Conservation (phyloP, 129 eudicot genomes). For the Erigeron canadensis region DNA sequence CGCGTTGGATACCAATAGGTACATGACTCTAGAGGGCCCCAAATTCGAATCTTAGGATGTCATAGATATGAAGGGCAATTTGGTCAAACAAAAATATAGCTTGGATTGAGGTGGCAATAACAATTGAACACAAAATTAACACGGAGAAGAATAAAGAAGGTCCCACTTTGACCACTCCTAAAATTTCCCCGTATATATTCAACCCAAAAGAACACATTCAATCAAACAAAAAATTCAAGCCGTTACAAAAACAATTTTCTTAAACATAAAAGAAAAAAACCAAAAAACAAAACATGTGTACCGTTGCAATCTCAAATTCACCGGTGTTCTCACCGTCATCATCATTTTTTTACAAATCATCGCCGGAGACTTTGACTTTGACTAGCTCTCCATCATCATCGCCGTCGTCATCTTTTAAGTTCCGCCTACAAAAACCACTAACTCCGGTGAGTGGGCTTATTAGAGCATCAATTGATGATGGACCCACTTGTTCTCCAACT, state of each 20-base stretch:
- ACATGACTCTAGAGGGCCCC: too few relatives aligned
- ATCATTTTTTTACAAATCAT: conserved; percentile 41
- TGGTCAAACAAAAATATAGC: conserved; percentile 8
- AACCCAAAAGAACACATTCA: not conserved
- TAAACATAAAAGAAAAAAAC: too few relatives aligned
- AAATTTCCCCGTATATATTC: conserved; percentile 19
- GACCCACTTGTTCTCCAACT: conserved; percentile 23
- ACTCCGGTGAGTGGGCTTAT: conserved; percentile 42
- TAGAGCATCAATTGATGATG: conserved; percentile 35
- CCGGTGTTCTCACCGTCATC: conserved; percentile 71
- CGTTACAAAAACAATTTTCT: conserved; percentile 37
- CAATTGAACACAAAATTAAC: conserved; percentile 31
- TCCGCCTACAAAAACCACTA: conserved; percentile 47
- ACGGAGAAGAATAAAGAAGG: conserved; percentile 27
- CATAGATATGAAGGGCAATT: conserved; percentile 25
- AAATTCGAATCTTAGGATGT: too few relatives aligned
- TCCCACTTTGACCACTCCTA: conserved; percentile 38
- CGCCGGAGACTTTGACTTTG: conserved; percentile 41
- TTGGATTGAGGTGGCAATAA: conserved; percentile 3
- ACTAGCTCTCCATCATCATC: conserved; percentile 50
- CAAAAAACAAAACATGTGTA: conserved; percentile 50
- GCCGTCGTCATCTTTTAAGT: conserved; percentile 41
- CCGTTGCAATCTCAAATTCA: conserved; percentile 67
- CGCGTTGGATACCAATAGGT: too few relatives aligned
- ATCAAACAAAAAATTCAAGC: conserved; percentile 36